phyloP scores from a whole-genome alignment of 495 filamentous ascomycete genomes.

The Penicillium flavigenum region DNA sequence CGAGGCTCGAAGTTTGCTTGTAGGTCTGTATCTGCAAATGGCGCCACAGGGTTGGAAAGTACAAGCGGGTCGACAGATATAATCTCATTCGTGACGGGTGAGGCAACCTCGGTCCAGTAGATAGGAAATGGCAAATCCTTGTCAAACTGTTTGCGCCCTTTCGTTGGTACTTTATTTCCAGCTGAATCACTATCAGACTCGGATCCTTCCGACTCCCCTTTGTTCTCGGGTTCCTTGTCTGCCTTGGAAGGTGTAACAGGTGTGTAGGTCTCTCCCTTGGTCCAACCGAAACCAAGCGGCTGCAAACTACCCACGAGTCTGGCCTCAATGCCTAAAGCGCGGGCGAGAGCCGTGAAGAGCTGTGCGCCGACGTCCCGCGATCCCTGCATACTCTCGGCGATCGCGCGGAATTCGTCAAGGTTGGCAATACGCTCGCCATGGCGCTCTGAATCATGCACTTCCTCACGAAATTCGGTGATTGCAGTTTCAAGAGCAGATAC shows the following conservation, averaged over 20 bases:
- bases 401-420: constrained; percentile 63
- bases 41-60: constrained; percentile 62
- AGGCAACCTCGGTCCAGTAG: constrained; percentile 92
- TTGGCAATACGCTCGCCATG: constrained; percentile 73
- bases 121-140: constrained; percentile 75
- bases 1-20: constrained; percentile 79
- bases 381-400: constrained; percentile 70
- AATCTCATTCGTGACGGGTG: constrained; percentile 72
- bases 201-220: constrained; percentile 17
- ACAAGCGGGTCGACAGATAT: constrained; percentile 76
- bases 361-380: constrained; percentile 87
- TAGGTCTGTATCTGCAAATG: constrained; percentile 66
- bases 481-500: constrained; percentile 65
- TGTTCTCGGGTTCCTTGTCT: constrained; percentile 23
- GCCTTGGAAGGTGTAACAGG: constrained; percentile 47
- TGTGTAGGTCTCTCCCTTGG: constrained; percentile 65
- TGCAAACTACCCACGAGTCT: constrained; percentile 82
- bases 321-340: constrained; percentile 77
- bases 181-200: constrained; percentile 16
- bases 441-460: constrained; percentile 55
- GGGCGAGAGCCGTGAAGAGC: constrained; percentile 85
- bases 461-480: constrained; percentile 59
- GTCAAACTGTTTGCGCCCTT: constrained; percentile 46
- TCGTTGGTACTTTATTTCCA: constrained; percentile 2
- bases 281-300: constrained; percentile 88